Evolutionary conservation across 768 basidiomycete genomes (phyloP), one percentile per base, ranked within the genome.

Genomic region (Phlebiopsis flavidoalba): DNA sequence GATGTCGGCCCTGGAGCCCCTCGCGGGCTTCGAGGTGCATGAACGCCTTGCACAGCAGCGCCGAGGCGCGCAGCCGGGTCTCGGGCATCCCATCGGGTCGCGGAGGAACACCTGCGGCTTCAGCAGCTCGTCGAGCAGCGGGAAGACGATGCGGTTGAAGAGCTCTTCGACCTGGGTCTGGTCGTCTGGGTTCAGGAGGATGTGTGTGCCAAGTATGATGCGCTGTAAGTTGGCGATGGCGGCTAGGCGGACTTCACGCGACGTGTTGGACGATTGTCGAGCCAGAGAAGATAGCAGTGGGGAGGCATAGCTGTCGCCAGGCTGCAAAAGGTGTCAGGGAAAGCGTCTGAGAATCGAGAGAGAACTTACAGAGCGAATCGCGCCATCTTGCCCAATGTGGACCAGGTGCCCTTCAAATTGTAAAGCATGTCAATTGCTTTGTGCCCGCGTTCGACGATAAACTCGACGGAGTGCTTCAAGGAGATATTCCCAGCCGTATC

Each of bases 11-110:
- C 47, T 81, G 77, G 63, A 81, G 78, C 50, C 76, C 82, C 58
- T 93, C 87, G 12, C 88, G 82, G 46, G 93, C 79, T 64, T 94
- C 89, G 60, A 94, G 90, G 66, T 96, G 93, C 83, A 98, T 89
- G 76, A 99, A 98, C 11, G 87, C 85, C 76, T 97, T 97, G 81
- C 95, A 97, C 36, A 97, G 78, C 59, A 98, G 75, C n/a, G 89
- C 91, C 31, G 88, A 89, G 4, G 91, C 95, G 31, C 92, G 83
- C 36, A 98, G 71, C 3, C 96, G 83, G 8, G 93, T 95, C 75
- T 98, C 96, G 3, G 89, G 83, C 86, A 98, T 91, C 31, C 94
- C 64, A 83, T 79, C 0, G 91, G 89, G 70, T 97, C 95, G 22
- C 87, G 80, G 53, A 83, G 76, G 70, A 86, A 85, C 17, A 90